Conservation (phyloP, 2,329 filamentous ascomycete genomes). For the Zasmidium angulare region DNA sequence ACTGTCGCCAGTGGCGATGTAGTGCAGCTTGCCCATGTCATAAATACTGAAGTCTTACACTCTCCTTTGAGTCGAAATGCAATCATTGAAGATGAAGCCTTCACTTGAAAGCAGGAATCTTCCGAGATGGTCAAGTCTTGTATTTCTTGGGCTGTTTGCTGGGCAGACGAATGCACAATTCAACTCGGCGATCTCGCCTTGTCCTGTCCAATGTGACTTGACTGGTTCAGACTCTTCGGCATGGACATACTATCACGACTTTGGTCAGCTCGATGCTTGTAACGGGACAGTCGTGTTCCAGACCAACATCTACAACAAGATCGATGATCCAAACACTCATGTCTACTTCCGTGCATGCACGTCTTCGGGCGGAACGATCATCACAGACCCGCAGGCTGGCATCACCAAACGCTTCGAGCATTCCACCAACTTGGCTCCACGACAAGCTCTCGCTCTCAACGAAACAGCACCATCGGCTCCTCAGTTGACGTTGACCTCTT, state of each 20-base stretch:
- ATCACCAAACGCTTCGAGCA: not conserved
- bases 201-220: not conserved
- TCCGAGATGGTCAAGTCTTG: too few relatives aligned
- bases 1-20: too few relatives aligned
- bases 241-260: slow-evolving; percentile 2
- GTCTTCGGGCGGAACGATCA: slow-evolving; percentile 5
- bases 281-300: slow-evolving; percentile 9
- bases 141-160: too few relatives aligned
- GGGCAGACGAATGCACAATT: not conserved
- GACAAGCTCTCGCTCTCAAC: not conserved
- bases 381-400: not conserved
- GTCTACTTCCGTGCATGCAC: slow-evolving; percentile 12
- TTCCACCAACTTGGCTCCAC: not conserved
- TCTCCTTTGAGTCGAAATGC: too few relatives aligned
- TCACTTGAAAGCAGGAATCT: too few relatives aligned
- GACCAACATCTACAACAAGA: slow-evolving; percentile 12
- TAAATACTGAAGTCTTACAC: too few relatives aligned
- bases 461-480: not conserved
- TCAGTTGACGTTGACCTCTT: not conserved
- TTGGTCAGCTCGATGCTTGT: slow-evolving; percentile 9
- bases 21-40: too few relatives aligned
- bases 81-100: too few relatives aligned
- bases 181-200: not conserved
- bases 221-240: not conserved
- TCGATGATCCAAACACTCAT: slow-evolving; percentile 7